These are phyloP conservation scores for Erysimum cheiri DNA, from an alignment of 441 rosid species.

Conservation along the genomic window DNA sequence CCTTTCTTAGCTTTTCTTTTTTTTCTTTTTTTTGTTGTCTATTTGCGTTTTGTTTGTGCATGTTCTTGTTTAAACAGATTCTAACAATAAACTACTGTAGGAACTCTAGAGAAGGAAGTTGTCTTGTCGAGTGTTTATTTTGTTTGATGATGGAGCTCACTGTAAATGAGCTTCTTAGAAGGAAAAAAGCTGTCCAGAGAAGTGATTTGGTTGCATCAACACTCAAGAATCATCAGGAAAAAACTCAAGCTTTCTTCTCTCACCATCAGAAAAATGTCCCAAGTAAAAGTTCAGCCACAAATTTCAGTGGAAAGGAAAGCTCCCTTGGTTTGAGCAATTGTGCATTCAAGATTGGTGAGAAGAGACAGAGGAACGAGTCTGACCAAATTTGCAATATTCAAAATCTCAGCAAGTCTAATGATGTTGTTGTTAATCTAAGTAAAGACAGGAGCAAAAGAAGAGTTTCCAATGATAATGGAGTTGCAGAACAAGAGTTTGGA, in stretches of 20 bases:
- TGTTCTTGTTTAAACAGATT: too few species aligned
- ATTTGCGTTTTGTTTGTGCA: too few species aligned
- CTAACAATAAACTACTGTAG: background rate
- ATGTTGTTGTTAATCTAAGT: background rate
- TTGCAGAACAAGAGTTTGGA: constrained; percentile 23
- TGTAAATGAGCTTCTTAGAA: background rate
- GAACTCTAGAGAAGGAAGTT: background rate
- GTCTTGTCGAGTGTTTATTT: background rate
- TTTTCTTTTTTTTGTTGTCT: too few species aligned
- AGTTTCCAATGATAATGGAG: background rate
- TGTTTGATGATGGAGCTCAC: background rate
- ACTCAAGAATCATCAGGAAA: background rate
- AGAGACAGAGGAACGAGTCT: constrained; percentile 4
- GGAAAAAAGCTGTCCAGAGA: background rate
- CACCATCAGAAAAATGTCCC: too few species aligned
- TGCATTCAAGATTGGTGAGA: constrained; percentile 5
- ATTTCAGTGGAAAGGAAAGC: too few species aligned
- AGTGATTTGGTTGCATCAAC: background rate
- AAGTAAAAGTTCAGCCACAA: too few species aligned
- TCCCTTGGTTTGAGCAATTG: too few species aligned
- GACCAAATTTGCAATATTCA: background rate
- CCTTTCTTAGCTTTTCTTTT: too few species aligned
- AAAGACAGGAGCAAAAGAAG: background rate
- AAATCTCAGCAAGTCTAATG: background rate
- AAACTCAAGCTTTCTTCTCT: background rate